Evolutionary conservation across 371 early-diverging fungal genomes (phyloP).

Genomic region (Quaeritorhiza haematococci): DNA sequence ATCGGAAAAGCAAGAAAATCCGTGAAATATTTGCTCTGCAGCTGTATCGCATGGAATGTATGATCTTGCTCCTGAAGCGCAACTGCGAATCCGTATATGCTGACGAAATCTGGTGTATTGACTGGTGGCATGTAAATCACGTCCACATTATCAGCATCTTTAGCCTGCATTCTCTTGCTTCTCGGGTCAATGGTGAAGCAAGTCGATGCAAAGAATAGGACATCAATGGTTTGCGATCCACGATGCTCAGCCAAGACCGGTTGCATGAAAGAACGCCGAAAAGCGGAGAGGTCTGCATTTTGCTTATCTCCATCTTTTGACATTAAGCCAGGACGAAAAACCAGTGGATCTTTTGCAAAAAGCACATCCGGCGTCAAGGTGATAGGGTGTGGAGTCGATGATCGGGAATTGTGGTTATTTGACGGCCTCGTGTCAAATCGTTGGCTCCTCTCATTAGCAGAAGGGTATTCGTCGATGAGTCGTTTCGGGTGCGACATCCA

Average conservation of each 20-base stretch:
- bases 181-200: conserved; percentile 42
- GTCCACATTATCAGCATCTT: conserved; percentile 35
- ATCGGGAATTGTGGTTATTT: too few relatives aligned
- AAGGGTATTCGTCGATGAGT: conserved; percentile 39
- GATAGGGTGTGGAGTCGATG: too few relatives aligned
- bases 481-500: conserved; percentile 51
- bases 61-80: conserved; percentile 37
- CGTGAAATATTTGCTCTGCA: conserved; percentile 24
- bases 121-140: conserved; percentile 40
- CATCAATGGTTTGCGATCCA: conserved; percentile 4
- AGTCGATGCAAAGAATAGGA: conserved; percentile 34
- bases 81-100: conserved; percentile 40
- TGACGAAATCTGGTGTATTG: conserved; percentile 29
- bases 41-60: conserved; percentile 29
- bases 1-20: conserved; percentile 39
- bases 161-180: conserved; percentile 23
- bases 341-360: conserved; percentile 27
- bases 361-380: conserved; percentile 21
- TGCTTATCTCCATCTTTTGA: too few relatives aligned
- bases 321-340: conserved; percentile 20
- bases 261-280: conserved; percentile 5
- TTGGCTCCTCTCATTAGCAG: conserved; percentile 21
- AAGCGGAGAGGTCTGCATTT: not conserved
- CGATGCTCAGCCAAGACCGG: conserved; percentile 8
- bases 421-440: conserved; percentile 27